phyloP scores from a whole-genome alignment of 768 basidiomycete species.

The Mycena vulgaris region DNA sequence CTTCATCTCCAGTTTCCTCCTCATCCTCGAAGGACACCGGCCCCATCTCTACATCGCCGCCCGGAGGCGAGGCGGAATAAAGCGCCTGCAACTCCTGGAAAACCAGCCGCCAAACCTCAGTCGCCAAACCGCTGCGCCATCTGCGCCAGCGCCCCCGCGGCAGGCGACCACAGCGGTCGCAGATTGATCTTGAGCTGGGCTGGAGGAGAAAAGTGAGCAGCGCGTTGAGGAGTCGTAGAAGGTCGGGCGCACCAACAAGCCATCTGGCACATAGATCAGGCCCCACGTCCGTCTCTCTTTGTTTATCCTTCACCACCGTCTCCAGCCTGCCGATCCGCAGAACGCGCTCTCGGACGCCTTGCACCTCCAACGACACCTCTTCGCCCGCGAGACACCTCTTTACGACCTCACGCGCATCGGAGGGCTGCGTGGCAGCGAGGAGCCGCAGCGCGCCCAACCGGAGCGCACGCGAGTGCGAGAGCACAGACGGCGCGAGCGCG shows the following conservation, averaged over 20 bases:
- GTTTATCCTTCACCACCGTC: constrained; percentile 64
- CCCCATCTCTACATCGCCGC: constrained; percentile 19
- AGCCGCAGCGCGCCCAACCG: constrained; percentile 78
- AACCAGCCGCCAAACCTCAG: constrained; percentile 78
- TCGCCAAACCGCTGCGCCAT: constrained; percentile 72
- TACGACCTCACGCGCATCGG: constrained; percentile 67
- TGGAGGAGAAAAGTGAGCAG: constrained; percentile 43
- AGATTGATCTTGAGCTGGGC: constrained; percentile 96
- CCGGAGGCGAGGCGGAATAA: constrained; percentile 40
- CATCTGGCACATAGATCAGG: constrained; percentile 80
- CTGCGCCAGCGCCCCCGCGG: constrained; percentile 76
- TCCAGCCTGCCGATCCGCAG: constrained; percentile 82
- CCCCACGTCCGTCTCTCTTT: constrained; percentile 63
- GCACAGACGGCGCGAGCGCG: constrained; percentile 65
- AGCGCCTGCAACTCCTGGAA: constrained; percentile 72
- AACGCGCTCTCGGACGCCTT: constrained; percentile 89
- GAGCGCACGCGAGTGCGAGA: constrained; percentile 80
- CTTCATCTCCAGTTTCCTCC: constrained; percentile 42
- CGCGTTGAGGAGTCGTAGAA: too few species aligned
- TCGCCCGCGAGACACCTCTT: constrained; percentile 86
- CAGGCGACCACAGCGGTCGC: constrained; percentile 90
- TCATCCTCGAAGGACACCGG: constrained; percentile 1
- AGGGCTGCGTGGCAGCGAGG: constrained; percentile 65
- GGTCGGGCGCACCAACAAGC: constrained; percentile 81
- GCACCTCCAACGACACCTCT: constrained; percentile 81